These are phyloP conservation scores for Piromyces finnis DNA, from an alignment of 192 early-diverging fungal genomes.

Conservation along the genomic window DNA sequence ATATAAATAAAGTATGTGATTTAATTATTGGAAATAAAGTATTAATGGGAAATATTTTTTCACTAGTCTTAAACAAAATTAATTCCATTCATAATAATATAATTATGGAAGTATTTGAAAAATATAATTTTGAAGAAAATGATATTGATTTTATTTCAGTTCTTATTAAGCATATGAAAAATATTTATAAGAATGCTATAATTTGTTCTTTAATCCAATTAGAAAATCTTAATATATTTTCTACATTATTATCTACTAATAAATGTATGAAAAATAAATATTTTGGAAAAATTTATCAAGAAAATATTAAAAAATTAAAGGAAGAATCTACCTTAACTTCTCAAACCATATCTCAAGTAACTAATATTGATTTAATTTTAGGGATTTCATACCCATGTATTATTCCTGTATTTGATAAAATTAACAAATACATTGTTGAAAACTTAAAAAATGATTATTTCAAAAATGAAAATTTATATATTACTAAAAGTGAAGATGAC, in stretches of 20 bases:
- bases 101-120: no score
- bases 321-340: no score
- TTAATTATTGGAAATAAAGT: not conserved
- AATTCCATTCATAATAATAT: not conserved
- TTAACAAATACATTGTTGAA: not conserved
- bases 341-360: not conserved
- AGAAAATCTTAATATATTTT: not conserved
- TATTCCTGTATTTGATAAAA: not conserved
- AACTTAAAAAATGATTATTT: no score
- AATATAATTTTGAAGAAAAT: not conserved
- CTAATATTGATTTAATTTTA: not conserved
- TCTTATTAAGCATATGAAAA: not conserved
- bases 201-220: not conserved
- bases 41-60: not conserved
- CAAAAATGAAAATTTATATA: no score
- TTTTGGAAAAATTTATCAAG: not conserved
- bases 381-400: not conserved
- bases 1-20: not conserved
- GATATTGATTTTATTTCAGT: not conserved
- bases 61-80: not conserved
- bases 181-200: not conserved
- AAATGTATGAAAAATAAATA: not conserved
- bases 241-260: not conserved
- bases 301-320: not conserved
- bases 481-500: no score